A percentile compares a stretch with the other conserved stretches of the same genome.
Evolutionary conservation across 169 alveolate species (phyloP).

Genomic region (Plasmodium coatneyi): DNA sequence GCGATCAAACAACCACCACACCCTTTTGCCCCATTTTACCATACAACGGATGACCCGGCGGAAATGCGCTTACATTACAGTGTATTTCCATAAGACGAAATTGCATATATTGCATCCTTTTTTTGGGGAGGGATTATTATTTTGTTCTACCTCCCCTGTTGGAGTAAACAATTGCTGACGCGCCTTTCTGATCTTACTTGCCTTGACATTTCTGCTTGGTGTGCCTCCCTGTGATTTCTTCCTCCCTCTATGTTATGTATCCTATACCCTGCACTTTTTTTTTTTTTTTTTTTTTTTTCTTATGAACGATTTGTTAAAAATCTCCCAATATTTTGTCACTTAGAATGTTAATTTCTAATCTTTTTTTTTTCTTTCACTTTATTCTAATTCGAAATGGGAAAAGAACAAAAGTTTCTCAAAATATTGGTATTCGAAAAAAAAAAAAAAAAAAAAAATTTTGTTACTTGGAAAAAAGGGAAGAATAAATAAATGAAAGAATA

Average conservation of each 20-base stretch:
- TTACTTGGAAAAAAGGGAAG: neutral
- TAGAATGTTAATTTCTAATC: neutral
- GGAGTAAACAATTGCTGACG: neutral
- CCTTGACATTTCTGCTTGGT: neutral
- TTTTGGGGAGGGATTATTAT: neutral
- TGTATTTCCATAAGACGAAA: neutral
- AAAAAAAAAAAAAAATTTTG: conserved; percentile 43
- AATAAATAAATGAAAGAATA: neutral
- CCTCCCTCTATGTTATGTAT: neutral
- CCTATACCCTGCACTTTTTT: neutral
- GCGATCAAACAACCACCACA: neutral
- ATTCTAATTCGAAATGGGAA: conserved; percentile 51
- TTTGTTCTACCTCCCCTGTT: neutral
- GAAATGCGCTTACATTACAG: neutral
- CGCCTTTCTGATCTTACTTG: neutral
- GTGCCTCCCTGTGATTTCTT: neutral
- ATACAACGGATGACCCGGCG: neutral
- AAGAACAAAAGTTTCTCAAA: conserved; percentile 57
- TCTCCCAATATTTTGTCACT: conserved; percentile 76
- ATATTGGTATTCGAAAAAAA: conserved; percentile 77
- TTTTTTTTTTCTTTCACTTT: conserved; percentile 11
- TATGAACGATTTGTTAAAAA: conserved; percentile 63
- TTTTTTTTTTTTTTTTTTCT: conserved; percentile 64
- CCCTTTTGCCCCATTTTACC: neutral
- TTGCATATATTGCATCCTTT: neutral